Evolutionary conservation across 1,284 basidiomycete genomes (phyloP).

Genomic region (Veloporphyrellus conicus): DNA sequence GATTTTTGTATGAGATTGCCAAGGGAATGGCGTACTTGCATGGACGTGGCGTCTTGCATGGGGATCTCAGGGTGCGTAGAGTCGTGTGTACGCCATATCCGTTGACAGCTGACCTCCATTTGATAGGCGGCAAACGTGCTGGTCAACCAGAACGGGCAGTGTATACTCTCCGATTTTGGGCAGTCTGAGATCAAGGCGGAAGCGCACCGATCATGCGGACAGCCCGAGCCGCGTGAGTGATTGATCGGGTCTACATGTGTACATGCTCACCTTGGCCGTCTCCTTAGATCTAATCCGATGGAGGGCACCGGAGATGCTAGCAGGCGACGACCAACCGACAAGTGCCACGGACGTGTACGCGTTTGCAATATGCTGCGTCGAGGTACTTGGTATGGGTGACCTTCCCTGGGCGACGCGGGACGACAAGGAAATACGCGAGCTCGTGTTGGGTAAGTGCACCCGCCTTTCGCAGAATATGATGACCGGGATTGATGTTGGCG

Average conservation of each 20-base stretch:
- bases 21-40: conserved; percentile 77
- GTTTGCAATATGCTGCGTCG: conserved; percentile 67
- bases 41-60: conserved; percentile 59
- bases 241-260: background rate
- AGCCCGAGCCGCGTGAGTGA: conserved; percentile 49
- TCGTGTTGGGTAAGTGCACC: conserved; percentile 52
- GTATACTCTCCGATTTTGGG: conserved; percentile 75
- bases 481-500: background rate
- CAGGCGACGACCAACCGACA: conserved; percentile 61
- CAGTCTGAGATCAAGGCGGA: conserved; percentile 75
- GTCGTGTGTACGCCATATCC: background rate
- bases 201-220: conserved; percentile 55
- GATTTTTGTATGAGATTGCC: conserved; percentile 66
- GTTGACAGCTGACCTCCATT: background rate
- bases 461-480: background rate
- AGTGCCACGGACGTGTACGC: conserved; percentile 66
- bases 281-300: conserved; percentile 62
- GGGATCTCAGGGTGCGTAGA: conserved; percentile 59
- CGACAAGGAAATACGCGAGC: conserved; percentile 54
- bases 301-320: conserved; percentile 71
- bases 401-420: conserved; percentile 59
- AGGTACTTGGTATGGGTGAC: conserved; percentile 61
- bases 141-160: conserved; percentile 59
- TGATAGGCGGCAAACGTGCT: conserved; percentile 67
- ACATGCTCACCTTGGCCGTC: background rate